Conservation (phyloP, 352 stramenopile genomes). For the Globisporangium splendens region DNA sequence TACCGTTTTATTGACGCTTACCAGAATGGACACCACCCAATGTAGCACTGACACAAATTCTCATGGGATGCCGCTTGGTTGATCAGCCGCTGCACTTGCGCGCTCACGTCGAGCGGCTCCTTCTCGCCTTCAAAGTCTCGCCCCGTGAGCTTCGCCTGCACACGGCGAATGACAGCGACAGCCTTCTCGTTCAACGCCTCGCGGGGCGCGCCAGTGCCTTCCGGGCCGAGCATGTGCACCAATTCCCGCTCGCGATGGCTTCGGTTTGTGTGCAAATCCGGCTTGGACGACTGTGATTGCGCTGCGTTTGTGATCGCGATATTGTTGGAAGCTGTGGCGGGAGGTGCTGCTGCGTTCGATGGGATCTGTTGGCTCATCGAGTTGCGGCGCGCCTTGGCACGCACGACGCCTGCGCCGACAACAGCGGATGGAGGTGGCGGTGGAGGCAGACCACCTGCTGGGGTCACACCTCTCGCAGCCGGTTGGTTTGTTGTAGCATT, state of each 20-base stretch:
- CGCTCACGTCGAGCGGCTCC: slow-evolving; percentile 71
- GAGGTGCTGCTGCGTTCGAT: not conserved
- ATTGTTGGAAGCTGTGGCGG: slow-evolving; percentile 6
- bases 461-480: too few species aligned
- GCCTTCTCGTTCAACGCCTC: slow-evolving; percentile 95
- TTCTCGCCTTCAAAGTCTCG: slow-evolving; percentile 93
- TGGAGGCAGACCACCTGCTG: slow-evolving; percentile 10
- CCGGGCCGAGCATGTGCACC: slow-evolving; percentile 69
- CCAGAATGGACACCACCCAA: slow-evolving; percentile 97
- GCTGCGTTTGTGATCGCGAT: slow-evolving; percentile 31
- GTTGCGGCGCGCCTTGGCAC: slow-evolving; percentile 23
- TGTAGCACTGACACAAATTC: slow-evolving; percentile 99
- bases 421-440: slow-evolving; percentile 9
- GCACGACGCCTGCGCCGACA: slow-evolving; percentile 16
- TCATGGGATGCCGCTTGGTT: slow-evolving; percentile 97
- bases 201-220: slow-evolving; percentile 68
- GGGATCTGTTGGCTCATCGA: slow-evolving; percentile 25
- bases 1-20: slow-evolving; percentile 15
- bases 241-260: slow-evolving; percentile 83
- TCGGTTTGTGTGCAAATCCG: slow-evolving; percentile 64
- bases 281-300: slow-evolving; percentile 42
- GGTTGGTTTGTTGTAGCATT: too few species aligned
- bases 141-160: slow-evolving; percentile 98
- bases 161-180: slow-evolving; percentile 95
- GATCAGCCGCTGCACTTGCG: slow-evolving; percentile 96